Evolutionary conservation across 2,329 filamentous ascomycete species (phyloP), one percentile per base, ranked within the genome.

Genomic region (Diaporthe sp.): DNA sequence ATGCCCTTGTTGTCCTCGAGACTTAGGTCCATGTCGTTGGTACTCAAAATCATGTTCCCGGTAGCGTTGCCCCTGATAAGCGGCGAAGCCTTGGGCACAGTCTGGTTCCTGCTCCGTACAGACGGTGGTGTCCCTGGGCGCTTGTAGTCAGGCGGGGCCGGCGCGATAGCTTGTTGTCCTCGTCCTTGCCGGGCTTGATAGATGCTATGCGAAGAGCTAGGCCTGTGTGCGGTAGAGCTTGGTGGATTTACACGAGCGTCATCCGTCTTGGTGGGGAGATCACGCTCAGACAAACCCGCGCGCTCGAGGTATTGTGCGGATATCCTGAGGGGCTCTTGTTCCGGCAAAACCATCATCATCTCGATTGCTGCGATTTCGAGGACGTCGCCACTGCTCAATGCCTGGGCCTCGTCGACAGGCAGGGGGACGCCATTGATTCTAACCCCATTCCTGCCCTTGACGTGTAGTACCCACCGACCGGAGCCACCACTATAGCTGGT

Each of bases 291-390:
- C 44, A 92, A 86, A 37, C 91, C 89, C 44, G 93, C 92, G 61
- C 94, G 92, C 79, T 94, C 90, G 22, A 94, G 89, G 81, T 94
- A 95, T 80, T 86, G 90, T 31, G 89, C 89, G 81, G 94, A 91
- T 76, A 97, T 92, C 62, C 90, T 88, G 37, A 95, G 88, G 34
- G 91, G 90, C 74, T 87, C 88, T 61, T 91, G 88, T 78, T 94
- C 93, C 0, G 97, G 96, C n/a, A 98, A 91, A 65, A 98, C 95
- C 84, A 99, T 99, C 88, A 98, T 96, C 97, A 99, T 99, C 86
- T 99, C 96, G 1, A 97, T 94, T 72, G 94, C 94, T 79, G 94
- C 94, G 81, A 98, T 94, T 81, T 98, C 95, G 75, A 99, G 93
- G 58, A 98, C 95, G 82, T 96, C 93, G 75, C 97, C 97, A 80